Conservation (phyloP, 2,329 filamentous ascomycete species). For the Sclerotinia borealis region DNA sequence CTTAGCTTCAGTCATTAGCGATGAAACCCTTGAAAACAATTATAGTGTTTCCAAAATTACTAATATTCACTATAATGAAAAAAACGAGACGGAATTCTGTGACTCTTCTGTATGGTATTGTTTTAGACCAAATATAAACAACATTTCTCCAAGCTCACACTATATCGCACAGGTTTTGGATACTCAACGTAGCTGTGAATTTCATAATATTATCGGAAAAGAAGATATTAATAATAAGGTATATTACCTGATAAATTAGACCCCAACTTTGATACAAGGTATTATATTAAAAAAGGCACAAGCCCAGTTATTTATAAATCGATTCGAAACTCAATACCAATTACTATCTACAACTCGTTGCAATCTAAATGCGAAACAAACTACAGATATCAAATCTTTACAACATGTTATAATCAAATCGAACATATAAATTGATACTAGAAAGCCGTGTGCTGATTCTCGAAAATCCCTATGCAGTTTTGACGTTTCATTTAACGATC, state of each 20-base stretch:
- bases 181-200: neutral
- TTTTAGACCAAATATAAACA: neutral
- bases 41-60: neutral
- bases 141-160: too few species aligned
- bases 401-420: too few species aligned
- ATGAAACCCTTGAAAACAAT: neutral
- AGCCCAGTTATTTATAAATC: slow-evolving; percentile 1
- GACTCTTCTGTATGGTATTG: neutral
- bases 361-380: too few species aligned
- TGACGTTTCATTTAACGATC: too few species aligned
- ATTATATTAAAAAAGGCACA: neutral
- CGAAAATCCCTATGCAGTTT: too few species aligned
- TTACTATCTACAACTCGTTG: too few species aligned
- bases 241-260: slow-evolving; percentile 5
- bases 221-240: slow-evolving; percentile 5
- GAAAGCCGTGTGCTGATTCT: too few species aligned
- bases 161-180: slow-evolving; percentile 1
- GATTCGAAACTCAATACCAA: slow-evolving; percentile 1
- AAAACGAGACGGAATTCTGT: neutral
- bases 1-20: neutral
- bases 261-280: slow-evolving; percentile 4
- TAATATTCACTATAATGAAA: neutral
- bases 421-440: too few species aligned
- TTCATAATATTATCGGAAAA: slow-evolving; percentile 3
- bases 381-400: too few species aligned